Conservation (phyloP, 176 grass and related monocot species). For the Rhynchospora tenuis region DNA sequence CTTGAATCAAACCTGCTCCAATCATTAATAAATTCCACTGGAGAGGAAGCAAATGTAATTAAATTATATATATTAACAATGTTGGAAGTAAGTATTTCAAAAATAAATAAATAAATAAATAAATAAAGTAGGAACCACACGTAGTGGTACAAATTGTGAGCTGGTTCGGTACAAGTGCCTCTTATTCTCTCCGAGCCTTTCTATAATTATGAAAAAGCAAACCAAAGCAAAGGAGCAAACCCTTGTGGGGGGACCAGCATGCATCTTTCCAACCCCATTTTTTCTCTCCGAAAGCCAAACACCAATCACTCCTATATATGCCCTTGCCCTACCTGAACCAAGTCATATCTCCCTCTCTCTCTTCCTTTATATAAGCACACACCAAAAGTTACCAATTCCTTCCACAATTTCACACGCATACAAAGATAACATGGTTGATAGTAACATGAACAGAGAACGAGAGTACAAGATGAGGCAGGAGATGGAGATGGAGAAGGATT, state of each 20-base stretch:
- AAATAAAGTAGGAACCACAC: background rate
- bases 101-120: background rate
- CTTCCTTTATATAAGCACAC: background rate
- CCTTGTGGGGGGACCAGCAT: conserved; percentile 7
- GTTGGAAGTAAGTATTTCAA: too few species aligned
- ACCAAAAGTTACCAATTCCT: background rate
- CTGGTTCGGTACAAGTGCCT: background rate
- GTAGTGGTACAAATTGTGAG: background rate
- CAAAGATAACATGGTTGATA: background rate
- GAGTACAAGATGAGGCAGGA: conserved; percentile 30
- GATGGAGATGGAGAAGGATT: conserved; percentile 21
- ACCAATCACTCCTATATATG: conserved; percentile 19
- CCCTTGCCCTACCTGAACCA: conserved; percentile 11
- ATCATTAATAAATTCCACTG: background rate
- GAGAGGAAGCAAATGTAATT: background rate
- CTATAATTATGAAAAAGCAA: conserved; percentile 3
- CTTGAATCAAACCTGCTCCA: background rate
- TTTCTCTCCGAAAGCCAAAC: conserved; percentile 20
- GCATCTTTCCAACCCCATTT: background rate
- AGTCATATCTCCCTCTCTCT: background rate
- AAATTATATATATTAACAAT: too few species aligned
- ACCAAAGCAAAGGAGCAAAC: background rate
- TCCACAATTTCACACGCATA: background rate
- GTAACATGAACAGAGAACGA: background rate
- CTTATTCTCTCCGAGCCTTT: conserved; percentile 6